Evolutionary conservation across 2,329 filamentous ascomycete genomes (phyloP), one percentile per base, ranked within the genome.

Genomic region (Trematosphaeria pertusa): DNA sequence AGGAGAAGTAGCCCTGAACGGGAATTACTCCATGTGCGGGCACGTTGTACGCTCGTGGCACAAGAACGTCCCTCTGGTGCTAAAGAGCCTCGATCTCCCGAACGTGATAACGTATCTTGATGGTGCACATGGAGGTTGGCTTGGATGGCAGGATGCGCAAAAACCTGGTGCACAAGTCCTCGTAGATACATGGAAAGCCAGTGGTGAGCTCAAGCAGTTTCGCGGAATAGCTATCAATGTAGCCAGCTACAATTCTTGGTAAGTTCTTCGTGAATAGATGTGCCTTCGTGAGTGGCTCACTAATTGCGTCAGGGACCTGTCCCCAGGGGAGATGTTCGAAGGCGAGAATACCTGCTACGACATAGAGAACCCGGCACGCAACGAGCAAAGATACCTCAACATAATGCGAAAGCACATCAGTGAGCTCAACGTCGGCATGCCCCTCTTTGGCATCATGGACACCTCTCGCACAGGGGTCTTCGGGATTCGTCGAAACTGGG

Each of bases 41-140:
- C 70, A 78, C 49, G 78, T 79, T 30, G 72, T 78, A 28, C 47
- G 70, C 7, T 78, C 78, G n/a, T 85, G 84, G 69, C 73, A 76
- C 48, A 75, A 78, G 30, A 76, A 78, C 52, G 73, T 78, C 22
- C 73, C 78, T 22, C 83, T 83, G 58, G 82, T 81, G 4, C 63
- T 83, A 36, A 71, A 73, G 48, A 70, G 73, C 39, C 70, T 84
- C 51, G 81, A 84, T 66, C 71, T 84, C 24, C 74, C 78, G 50
- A 84, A 85, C 62, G 81, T 84, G n/a, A 70, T 80, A 43, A 79
- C 80, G 78, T 85, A 85, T 62, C 63, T 85, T 20, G 82, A 85
- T 58, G 82, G 81, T 5, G 81, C 80, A 53, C 82, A 85, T 64
- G 81, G 78, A 22, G 81, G 82, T 50, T 84, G 81, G 81, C 73